A percentile compares a stretch with the other conserved stretches of the same genome.
phyloP scores from a whole-genome alignment of 805 yeast genomes.

The Lipomyces yamadae region DNA sequence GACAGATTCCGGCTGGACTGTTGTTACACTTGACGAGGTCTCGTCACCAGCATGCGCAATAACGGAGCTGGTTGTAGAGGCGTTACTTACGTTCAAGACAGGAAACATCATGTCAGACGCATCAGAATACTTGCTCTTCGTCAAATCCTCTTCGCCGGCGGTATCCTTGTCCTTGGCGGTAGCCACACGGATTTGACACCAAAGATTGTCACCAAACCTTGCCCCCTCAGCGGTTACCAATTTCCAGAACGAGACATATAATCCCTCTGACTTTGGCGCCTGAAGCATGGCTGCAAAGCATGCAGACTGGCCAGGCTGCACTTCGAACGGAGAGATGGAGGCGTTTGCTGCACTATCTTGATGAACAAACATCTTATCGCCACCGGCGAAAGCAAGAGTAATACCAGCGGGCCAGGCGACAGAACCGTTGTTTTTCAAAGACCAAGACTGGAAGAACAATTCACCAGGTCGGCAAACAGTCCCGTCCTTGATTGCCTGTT shows the following conservation, averaged over 20 bases:
- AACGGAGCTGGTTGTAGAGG: constrained; percentile 13
- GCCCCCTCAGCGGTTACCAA: constrained; percentile 30
- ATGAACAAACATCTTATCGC: constrained; percentile 21
- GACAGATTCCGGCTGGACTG: constrained; percentile 8
- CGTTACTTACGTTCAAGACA: constrained; percentile 17
- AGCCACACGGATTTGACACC: constrained; percentile 28
- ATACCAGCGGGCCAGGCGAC: constrained; percentile 34
- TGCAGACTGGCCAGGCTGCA: constrained; percentile 30
- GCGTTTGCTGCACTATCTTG: constrained; percentile 8
- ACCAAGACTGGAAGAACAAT: constrained; percentile 35
- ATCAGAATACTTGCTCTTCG: constrained; percentile 34
- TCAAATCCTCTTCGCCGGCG: constrained; percentile 25
- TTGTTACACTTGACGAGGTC: constrained; percentile 9
- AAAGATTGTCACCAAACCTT: constrained; percentile 29
- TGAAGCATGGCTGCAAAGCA: constrained; percentile 32
- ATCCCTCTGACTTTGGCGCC: constrained; percentile 23
- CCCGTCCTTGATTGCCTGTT: constrained; percentile 24
- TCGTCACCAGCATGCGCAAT: constrained; percentile 24
- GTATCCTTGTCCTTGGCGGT: constrained; percentile 1
- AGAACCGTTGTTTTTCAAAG: constrained; percentile 27
- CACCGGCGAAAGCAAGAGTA: constrained; percentile 24
- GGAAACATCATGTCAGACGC: constrained; percentile 34
- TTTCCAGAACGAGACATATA: constrained; percentile 25
- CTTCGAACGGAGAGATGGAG: constrained; percentile 22
- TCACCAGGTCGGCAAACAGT: constrained; percentile 22